phyloP scores from a whole-genome alignment of 768 basidiomycete species.

The Auricularia auricula-judae region DNA sequence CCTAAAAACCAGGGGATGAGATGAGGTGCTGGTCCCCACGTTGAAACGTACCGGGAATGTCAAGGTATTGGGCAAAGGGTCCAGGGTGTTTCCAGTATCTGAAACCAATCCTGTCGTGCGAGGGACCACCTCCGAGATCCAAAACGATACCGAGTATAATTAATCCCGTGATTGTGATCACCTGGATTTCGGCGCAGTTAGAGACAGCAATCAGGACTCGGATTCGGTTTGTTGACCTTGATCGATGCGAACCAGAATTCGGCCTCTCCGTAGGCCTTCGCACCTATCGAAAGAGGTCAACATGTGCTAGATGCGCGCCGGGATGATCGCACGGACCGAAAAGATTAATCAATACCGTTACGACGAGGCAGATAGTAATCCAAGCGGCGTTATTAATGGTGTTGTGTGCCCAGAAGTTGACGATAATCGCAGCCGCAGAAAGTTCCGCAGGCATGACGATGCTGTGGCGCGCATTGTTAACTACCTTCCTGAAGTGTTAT shows the following conservation, averaged over 20 bases:
- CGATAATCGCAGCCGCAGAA: conserved; percentile 63
- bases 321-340: conserved; percentile 34
- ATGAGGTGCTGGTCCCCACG: not conserved
- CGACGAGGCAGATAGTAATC: conserved; percentile 66
- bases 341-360: conserved; percentile 68
- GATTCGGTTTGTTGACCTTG: conserved; percentile 9
- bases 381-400: conserved; percentile 60
- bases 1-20: conserved; percentile 27
- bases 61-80: conserved; percentile 62
- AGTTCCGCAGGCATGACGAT: conserved; percentile 65
- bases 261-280: conserved; percentile 28
- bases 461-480: not conserved
- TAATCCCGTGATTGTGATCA: conserved; percentile 69
- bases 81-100: conserved; percentile 85
- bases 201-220: not conserved
- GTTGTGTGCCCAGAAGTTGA: conserved; percentile 55
- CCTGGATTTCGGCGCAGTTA: conserved; percentile 83
- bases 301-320: conserved; percentile 21
- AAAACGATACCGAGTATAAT: conserved; percentile 56
- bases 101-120: conserved; percentile 67
- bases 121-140: conserved; percentile 82
- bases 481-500: not conserved
- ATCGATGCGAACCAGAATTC: conserved; percentile 45
- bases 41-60: conserved; percentile 16
- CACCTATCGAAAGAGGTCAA: conserved; percentile 15